These are phyloP conservation scores for Corymbia citriodora DNA, from an alignment of 441 rosid genomes.

Conservation along the genomic window DNA sequence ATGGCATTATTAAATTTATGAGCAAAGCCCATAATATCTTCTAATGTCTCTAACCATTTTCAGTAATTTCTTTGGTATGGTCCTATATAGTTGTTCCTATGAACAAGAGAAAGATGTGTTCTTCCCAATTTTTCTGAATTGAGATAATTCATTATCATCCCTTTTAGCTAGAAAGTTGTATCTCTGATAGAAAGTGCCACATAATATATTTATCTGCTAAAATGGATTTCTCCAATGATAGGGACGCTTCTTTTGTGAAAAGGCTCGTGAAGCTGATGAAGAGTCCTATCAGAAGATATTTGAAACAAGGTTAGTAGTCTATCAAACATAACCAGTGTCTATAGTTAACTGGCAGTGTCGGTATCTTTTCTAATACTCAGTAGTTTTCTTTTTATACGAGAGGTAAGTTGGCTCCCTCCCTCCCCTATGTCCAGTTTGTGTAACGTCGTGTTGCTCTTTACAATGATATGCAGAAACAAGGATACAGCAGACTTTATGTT, in stretches of 20 bases:
- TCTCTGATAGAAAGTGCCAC: neutral
- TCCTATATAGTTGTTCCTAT: neutral
- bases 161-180: neutral
- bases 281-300: constrained; percentile 42
- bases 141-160: neutral
- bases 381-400: neutral
- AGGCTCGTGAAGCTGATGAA: constrained; percentile 50
- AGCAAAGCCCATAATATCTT: neutral
- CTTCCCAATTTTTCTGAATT: neutral
- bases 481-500: constrained; percentile 21
- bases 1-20: neutral
- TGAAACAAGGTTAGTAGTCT: constrained; percentile 35
- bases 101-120: neutral
- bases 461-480: constrained; percentile 14
- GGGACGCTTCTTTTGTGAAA: constrained; percentile 49
- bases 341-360: neutral
- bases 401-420: neutral
- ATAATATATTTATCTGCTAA: neutral
- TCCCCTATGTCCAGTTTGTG: neutral
- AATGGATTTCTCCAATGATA: constrained; percentile 11
- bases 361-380: neutral
- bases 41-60: neutral
- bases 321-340: neutral
- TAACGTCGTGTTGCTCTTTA: neutral
- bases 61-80: neutral